phyloP scores from a whole-genome alignment of 805 yeast genomes.

The Kluyveromyces nonfermentans region DNA sequence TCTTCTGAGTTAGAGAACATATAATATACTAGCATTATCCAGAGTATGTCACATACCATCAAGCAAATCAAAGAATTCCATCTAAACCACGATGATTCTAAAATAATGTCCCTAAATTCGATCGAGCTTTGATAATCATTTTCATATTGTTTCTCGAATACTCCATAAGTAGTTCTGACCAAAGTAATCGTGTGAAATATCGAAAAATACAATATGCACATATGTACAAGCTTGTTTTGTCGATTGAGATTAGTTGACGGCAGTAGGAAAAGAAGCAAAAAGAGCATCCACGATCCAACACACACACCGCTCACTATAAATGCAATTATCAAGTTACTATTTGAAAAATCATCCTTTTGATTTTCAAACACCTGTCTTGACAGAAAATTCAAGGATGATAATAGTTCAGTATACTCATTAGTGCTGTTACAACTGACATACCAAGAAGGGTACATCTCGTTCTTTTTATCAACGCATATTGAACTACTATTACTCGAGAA shows the following conservation, averaged over 20 bases:
- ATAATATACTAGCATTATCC: conserved; percentile 23
- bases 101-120: conserved; percentile 23
- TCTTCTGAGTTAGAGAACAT: conserved; percentile 16
- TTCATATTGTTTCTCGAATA: conserved; percentile 42
- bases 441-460: conserved; percentile 15
- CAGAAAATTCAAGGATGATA: conserved; percentile 5
- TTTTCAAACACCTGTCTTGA: conserved; percentile 4
- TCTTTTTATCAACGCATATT: conserved; percentile 4
- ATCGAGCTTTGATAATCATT: conserved; percentile 44
- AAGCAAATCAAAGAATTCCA: conserved; percentile 11
- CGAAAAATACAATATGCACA: conserved; percentile 51
- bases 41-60: conserved; percentile 16
- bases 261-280: conserved; percentile 43
- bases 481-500: background rate
- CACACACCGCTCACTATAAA: conserved; percentile 48
- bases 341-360: conserved; percentile 29
- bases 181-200: conserved; percentile 45
- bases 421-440: conserved; percentile 10
- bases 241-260: conserved; percentile 36
- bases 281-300: conserved; percentile 62
- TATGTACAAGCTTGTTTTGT: conserved; percentile 47
- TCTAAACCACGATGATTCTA: conserved; percentile 11
- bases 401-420: conserved; percentile 1
- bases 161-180: conserved; percentile 32
- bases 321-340: conserved; percentile 35